phyloP scores from a whole-genome alignment of 371 early-diverging fungal genomes.

The Actinomortierella ambigua region DNA sequence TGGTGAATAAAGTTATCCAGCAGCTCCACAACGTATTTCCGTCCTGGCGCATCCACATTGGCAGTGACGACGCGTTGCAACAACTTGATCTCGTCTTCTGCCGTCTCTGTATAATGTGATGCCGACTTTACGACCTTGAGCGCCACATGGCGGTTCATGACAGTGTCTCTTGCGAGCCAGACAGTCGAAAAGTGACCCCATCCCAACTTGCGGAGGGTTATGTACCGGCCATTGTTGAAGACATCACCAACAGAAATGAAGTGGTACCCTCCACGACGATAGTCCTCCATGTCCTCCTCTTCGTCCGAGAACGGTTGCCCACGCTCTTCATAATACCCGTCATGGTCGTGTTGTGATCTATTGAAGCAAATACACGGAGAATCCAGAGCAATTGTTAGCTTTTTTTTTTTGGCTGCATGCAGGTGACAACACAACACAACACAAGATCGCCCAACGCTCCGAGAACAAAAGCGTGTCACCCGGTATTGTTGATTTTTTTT shows the following conservation, averaged over 20 bases:
- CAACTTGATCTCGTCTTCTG: constrained; percentile 94
- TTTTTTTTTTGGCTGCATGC: background rate
- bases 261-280: constrained; percentile 94
- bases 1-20: constrained; percentile 87
- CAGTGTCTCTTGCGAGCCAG: constrained; percentile 87
- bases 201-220: constrained; percentile 89
- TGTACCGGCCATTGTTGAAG: constrained; percentile 83
- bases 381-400: background rate
- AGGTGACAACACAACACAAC: too few relatives aligned
- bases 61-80: constrained; percentile 76
- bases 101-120: constrained; percentile 94
- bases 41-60: constrained; percentile 63
- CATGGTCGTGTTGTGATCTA: constrained; percentile 9
- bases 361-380: too few relatives aligned
- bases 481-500: too few relatives aligned
- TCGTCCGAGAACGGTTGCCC: constrained; percentile 54
- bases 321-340: constrained; percentile 38
- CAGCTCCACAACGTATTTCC: constrained; percentile 80
- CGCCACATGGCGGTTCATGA: constrained; percentile 82
- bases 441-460: too few relatives aligned
- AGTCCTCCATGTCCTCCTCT: constrained; percentile 91
- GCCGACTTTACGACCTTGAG: constrained; percentile 97
- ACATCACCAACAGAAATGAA: constrained; percentile 84
- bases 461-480: too few relatives aligned
- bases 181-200: constrained; percentile 99